These are phyloP conservation scores for Penicillium psychrosexuale DNA, from an alignment of 2,329 filamentous ascomycete genomes.

Conservation along the genomic window DNA sequence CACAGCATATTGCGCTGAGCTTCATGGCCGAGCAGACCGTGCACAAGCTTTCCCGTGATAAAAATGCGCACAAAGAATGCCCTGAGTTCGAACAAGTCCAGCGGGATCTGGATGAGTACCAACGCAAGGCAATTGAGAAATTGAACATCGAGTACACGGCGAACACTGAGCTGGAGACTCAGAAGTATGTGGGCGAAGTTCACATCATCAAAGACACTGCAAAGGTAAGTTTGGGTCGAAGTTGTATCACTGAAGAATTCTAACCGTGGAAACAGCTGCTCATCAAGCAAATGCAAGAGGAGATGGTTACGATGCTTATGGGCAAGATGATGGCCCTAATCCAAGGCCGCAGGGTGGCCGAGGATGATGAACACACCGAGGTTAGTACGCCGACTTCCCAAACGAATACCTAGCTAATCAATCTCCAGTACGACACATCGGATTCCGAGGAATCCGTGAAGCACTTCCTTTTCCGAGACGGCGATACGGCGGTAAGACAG, in stretches of 20 bases:
- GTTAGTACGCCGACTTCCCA: constrained; percentile 6
- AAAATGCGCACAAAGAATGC: constrained; percentile 40
- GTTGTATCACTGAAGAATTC: neutral
- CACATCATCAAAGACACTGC: constrained; percentile 34
- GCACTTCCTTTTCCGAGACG: constrained; percentile 21
- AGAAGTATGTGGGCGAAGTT: constrained; percentile 31
- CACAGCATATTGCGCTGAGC: constrained; percentile 41
- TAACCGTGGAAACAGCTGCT: constrained; percentile 9
- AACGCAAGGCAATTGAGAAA: constrained; percentile 26
- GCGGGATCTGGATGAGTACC: constrained; percentile 28
- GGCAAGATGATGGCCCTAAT: constrained; percentile 22
- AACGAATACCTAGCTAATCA: neutral
- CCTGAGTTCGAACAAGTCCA: constrained; percentile 40
- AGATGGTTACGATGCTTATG: constrained; percentile 17
- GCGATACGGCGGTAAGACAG: constrained; percentile 21
- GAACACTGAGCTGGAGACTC: constrained; percentile 30
- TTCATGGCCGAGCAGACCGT: constrained; percentile 41
- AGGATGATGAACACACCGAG: constrained; percentile 28
- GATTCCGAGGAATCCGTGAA: constrained; percentile 29
- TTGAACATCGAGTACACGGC: constrained; percentile 35
- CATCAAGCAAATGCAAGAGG: constrained; percentile 15
- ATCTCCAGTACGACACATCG: constrained; percentile 30
- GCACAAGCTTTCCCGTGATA: constrained; percentile 39
- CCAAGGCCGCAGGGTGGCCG: constrained; percentile 17
- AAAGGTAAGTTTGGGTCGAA: constrained; percentile 23